These are phyloP conservation scores for Oryza coarctata DNA, from an alignment of 176 grass and related monocot species.

Conservation along the genomic window DNA sequence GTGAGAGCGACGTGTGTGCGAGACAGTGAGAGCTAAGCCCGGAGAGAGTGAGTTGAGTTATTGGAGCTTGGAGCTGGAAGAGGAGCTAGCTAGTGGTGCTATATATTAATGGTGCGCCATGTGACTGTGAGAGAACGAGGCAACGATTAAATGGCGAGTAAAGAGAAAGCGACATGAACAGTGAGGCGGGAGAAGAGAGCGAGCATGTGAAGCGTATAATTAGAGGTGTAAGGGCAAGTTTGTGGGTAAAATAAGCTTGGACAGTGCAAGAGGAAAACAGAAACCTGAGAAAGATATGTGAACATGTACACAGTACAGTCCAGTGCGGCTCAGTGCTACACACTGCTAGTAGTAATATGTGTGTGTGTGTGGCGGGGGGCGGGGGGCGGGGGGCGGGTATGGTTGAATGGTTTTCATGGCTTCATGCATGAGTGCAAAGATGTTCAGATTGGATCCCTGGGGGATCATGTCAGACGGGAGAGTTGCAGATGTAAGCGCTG, in stretches of 20 bases:
- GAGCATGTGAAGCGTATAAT: constrained; percentile 59
- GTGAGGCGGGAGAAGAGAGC: neutral
- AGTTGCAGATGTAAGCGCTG: neutral
- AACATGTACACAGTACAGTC: neutral
- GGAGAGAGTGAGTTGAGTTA: constrained; percentile 10
- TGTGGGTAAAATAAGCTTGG: constrained; percentile 12
- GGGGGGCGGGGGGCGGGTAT: neutral
- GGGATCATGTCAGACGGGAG: constrained; percentile 28
- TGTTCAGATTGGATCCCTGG: constrained; percentile 16
- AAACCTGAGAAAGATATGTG: neutral
- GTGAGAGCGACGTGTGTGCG: neutral
- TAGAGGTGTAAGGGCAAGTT: neutral
- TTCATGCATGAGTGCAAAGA: constrained; percentile 25
- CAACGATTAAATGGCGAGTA: constrained; percentile 46
- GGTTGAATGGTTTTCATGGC: neutral
- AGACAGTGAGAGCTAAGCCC: neutral
- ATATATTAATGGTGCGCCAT: constrained; percentile 62
- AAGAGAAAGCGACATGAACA: constrained; percentile 40
- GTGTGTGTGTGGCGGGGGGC: too few species aligned
- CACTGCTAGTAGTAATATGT: neutral
- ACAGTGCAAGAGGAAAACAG: neutral
- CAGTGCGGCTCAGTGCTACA: neutral
- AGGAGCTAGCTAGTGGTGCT: constrained; percentile 9
- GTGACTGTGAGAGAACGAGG: constrained; percentile 50
- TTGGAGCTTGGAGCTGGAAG: constrained; percentile 48